These are phyloP conservation scores for Rhynchosporium graminicola DNA, from an alignment of 2,329 filamentous ascomycete species.

Conservation along the genomic window DNA sequence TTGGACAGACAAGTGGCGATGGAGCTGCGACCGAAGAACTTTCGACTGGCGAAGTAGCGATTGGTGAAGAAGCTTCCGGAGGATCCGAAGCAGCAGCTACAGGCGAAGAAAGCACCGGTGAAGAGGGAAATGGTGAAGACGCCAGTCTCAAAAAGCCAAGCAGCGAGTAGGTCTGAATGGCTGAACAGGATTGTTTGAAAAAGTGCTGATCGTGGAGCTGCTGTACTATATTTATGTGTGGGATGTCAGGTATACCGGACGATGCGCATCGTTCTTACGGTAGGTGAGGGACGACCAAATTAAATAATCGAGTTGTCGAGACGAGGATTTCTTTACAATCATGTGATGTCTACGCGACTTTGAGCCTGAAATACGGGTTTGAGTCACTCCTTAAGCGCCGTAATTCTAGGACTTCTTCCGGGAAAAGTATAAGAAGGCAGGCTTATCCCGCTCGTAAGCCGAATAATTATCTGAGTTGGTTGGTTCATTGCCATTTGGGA, in stretches of 20 bases:
- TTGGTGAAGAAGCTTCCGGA: background rate
- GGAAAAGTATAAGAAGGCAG: constrained; percentile 35
- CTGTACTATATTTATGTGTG: constrained; percentile 29
- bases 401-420: constrained; percentile 22
- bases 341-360: constrained; percentile 32
- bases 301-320: constrained; percentile 21
- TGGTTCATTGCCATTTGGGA: constrained; percentile 32
- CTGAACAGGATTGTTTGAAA: background rate
- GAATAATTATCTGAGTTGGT: constrained; percentile 26
- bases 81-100: background rate
- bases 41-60: background rate
- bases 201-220: constrained; percentile 19
- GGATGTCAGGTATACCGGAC: constrained; percentile 20
- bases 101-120: background rate
- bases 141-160: background rate
- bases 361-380: constrained; percentile 24
- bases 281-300: constrained; percentile 29
- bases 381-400: constrained; percentile 36
- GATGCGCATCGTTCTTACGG: constrained; percentile 14
- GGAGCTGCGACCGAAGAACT: too few relatives aligned
- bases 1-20: too few relatives aligned
- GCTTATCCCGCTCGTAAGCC: constrained; percentile 26
- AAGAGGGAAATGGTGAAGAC: constrained; percentile 7
- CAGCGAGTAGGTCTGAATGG: too few relatives aligned
- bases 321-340: constrained; percentile 24